Percentiles rank a stretch among this genome's conserved stretches.
Evolutionary conservation across 306 rosid species (phyloP).

Genomic region (Trifolium pratense): DNA sequence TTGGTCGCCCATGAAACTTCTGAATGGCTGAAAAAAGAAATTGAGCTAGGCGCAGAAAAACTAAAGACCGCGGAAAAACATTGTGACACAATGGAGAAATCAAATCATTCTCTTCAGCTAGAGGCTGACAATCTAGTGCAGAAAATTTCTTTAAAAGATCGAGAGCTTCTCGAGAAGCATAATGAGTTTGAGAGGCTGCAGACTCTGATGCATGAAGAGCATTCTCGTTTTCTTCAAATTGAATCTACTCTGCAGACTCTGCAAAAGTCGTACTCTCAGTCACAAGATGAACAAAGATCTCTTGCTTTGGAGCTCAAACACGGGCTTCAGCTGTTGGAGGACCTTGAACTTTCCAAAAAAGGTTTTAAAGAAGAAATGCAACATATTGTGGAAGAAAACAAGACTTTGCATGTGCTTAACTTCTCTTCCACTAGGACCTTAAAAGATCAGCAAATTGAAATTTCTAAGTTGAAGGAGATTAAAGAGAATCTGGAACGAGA

Average conservation of each 20-base stretch:
- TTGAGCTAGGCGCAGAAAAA: slow-evolving; percentile 59
- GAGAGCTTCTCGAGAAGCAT: slow-evolving; percentile 73
- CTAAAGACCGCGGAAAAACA: slow-evolving; percentile 66
- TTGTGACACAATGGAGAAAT: slow-evolving; percentile 62
- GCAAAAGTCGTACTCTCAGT: slow-evolving; percentile 71
- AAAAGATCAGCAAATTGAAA: slow-evolving; percentile 69
- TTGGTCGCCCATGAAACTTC: slow-evolving; percentile 64
- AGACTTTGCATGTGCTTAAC: slow-evolving; percentile 63
- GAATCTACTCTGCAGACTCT: slow-evolving; percentile 76
- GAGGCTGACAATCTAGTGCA: slow-evolving; percentile 74
- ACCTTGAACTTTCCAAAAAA: slow-evolving; percentile 70
- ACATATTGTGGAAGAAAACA: slow-evolving; percentile 72
- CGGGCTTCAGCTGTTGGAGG: slow-evolving; percentile 81
- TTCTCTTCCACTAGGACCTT: slow-evolving; percentile 55
- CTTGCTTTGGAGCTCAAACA: slow-evolving; percentile 81
- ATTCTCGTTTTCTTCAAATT: slow-evolving; percentile 69
- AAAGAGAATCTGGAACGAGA: slow-evolving; percentile 85
- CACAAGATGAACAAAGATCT: slow-evolving; percentile 88
- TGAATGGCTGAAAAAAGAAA: slow-evolving; percentile 57
- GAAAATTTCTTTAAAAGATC: slow-evolving; percentile 76
- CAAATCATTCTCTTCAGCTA: slow-evolving; percentile 69
- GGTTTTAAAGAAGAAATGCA: slow-evolving; percentile 74
- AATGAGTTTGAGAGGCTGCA: slow-evolving; percentile 76
- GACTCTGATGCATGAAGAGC: slow-evolving; percentile 73
- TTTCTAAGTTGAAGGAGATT: slow-evolving; percentile 75